Percentiles rank a stretch among this genome's conserved stretches.
phyloP scores from a whole-genome alignment of 2,329 filamentous ascomycete genomes.

The Monosporascus cannonballus region DNA sequence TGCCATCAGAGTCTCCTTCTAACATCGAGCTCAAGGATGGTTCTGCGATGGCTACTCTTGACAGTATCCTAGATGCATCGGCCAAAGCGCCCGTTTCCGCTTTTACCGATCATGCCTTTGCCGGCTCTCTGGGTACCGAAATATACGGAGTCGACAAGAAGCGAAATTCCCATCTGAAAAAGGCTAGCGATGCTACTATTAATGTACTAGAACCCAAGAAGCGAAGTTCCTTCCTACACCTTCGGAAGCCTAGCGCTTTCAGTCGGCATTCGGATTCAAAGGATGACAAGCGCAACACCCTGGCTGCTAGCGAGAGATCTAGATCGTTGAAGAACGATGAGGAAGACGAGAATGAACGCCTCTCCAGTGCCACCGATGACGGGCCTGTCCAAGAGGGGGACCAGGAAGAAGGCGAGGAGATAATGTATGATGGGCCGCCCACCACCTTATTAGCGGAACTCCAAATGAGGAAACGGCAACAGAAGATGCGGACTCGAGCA shows the following conservation, averaged over 20 bases:
- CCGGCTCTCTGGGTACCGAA: constrained; percentile 67
- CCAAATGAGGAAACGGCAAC: constrained; percentile 82
- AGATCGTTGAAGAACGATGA: constrained; percentile 1
- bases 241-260: constrained; percentile 34
- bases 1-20: constrained; percentile 46
- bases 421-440: constrained; percentile 62
- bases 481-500: constrained; percentile 71
- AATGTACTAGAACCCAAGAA: constrained; percentile 33
- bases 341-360: constrained; percentile 20
- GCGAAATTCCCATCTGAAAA: constrained; percentile 32
- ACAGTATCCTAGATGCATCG: constrained; percentile 87
- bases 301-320: constrained; percentile 5
- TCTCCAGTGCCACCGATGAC: constrained; percentile 21
- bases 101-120: constrained; percentile 84
- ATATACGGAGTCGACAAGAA: constrained; percentile 62
- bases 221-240: constrained; percentile 42
- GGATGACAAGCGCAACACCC: constrained; percentile 14
- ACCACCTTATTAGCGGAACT: constrained; percentile 90
- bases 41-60: constrained; percentile 82
- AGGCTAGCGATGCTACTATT: constrained; percentile 12
- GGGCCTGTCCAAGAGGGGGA: constrained; percentile 32
- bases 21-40: constrained; percentile 60
- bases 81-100: constrained; percentile 81
- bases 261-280: constrained; percentile 20
- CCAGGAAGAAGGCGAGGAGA: constrained; percentile 40